Evolutionary conservation across 2,329 filamentous ascomycete species (phyloP).

Genomic region (Fonsecaea pedrosoi): DNA sequence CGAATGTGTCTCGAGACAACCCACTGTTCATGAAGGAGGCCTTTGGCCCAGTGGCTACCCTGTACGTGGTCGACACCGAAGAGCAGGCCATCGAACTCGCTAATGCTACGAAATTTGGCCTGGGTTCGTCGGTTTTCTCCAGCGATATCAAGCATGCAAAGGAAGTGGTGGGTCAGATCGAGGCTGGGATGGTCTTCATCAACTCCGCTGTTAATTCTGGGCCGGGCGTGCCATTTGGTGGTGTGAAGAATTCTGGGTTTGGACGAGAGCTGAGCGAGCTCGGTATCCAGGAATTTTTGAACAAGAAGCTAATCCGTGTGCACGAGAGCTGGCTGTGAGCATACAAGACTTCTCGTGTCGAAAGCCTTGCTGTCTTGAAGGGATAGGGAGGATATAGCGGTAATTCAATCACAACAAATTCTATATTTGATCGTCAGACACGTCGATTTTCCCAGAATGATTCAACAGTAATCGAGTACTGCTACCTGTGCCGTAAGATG

Average conservation of each 20-base stretch:
- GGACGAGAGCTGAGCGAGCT: slow-evolving; percentile 24
- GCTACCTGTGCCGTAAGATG: too few species aligned
- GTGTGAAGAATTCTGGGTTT: slow-evolving; percentile 30
- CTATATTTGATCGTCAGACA: background rate
- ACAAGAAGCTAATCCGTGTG: slow-evolving; percentile 6
- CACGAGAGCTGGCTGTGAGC: background rate
- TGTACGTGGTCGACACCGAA: slow-evolving; percentile 67
- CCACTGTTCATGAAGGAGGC: slow-evolving; percentile 89
- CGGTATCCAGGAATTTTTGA: slow-evolving; percentile 13
- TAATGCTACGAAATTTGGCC: slow-evolving; percentile 36
- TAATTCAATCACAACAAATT: background rate
- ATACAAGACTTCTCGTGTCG: background rate
- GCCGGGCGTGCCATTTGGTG: slow-evolving; percentile 30
- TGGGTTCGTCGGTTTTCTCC: slow-evolving; percentile 45
- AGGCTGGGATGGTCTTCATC: slow-evolving; percentile 30
- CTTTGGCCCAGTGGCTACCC: slow-evolving; percentile 74
- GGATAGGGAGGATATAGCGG: background rate
- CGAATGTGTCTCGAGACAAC: slow-evolving; percentile 78
- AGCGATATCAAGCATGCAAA: slow-evolving; percentile 72
- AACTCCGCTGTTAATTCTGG: slow-evolving; percentile 20
- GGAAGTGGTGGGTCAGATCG: slow-evolving; percentile 54
- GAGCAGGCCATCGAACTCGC: slow-evolving; percentile 45
- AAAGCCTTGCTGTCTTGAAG: background rate
- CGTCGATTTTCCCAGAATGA: background rate
- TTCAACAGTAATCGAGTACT: too few species aligned